phyloP scores from a whole-genome alignment of 768 basidiomycete genomes.

The Termitomyces sp. region DNA sequence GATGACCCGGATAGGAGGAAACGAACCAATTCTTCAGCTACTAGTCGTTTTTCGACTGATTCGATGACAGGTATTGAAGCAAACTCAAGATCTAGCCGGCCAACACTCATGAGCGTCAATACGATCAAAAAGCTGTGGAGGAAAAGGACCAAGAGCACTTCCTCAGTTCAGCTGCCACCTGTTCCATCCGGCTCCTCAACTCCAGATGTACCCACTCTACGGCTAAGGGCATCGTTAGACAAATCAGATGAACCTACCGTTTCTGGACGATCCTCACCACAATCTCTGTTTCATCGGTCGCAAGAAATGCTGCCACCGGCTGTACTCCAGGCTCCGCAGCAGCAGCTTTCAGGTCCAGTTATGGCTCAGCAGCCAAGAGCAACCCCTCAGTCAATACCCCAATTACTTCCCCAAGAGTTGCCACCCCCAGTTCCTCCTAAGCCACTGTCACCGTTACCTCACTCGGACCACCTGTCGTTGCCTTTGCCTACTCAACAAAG shows the following conservation, averaged over 20 bases:
- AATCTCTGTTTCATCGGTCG: constrained; percentile 18
- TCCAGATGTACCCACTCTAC: constrained; percentile 29
- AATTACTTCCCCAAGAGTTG: neutral
- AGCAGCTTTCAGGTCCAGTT: constrained; percentile 16
- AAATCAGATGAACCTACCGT: constrained; percentile 29
- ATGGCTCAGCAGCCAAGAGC: neutral
- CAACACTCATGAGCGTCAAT: constrained; percentile 70
- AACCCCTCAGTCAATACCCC: neutral
- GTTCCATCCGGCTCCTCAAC: constrained; percentile 29
- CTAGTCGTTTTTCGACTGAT: constrained; percentile 77
- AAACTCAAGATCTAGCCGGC: constrained; percentile 29
- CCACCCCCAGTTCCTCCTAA: constrained; percentile 2
- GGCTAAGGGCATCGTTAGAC: constrained; percentile 33
- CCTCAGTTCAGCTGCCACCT: constrained; percentile 43
- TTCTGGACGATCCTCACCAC: constrained; percentile 24
- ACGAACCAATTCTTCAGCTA: constrained; percentile 23
- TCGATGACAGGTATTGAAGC: constrained; percentile 46
- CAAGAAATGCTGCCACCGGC: constrained; percentile 20
- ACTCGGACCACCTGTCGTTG: neutral
- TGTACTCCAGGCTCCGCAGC: constrained; percentile 10
- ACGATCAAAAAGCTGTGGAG: constrained; percentile 77
- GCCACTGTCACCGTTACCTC: neutral
- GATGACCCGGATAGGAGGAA: constrained; percentile 16
- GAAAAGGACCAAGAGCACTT: constrained; percentile 57
- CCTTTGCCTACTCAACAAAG: neutral